Percentiles rank a stretch among this genome's conserved stretches.
phyloP scores from a whole-genome alignment of 495 filamentous ascomycete genomes.

The Aspergillus baeticus region DNA sequence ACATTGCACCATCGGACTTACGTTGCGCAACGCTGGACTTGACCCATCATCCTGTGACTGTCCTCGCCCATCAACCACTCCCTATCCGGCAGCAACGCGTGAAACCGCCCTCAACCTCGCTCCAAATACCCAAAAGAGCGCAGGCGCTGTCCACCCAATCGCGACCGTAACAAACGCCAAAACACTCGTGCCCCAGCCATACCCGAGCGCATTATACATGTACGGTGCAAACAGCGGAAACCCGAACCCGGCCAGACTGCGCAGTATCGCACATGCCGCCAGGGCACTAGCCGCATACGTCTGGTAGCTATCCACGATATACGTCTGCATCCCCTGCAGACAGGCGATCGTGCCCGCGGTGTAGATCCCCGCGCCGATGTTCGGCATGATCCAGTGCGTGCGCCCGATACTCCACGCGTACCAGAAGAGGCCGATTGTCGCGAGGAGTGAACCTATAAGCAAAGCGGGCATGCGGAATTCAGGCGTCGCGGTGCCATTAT shows the following conservation, averaged over 20 bases:
- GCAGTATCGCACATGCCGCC: conserved; percentile 63
- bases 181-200: conserved; percentile 63
- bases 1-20: no score
- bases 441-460: conserved; percentile 52
- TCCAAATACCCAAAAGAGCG: conserved; percentile 61
- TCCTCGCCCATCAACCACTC: no score
- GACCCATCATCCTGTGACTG: no score
- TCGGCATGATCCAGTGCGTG: conserved; percentile 69
- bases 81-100: conserved; percentile 60
- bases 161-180: conserved; percentile 53
- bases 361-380: conserved; percentile 67
- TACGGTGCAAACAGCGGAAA: conserved; percentile 75
- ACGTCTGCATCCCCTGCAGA: conserved; percentile 72
- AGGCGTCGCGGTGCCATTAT: conserved; percentile 55
- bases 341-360: conserved; percentile 57
- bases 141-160: conserved; percentile 59
- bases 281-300: conserved; percentile 72
- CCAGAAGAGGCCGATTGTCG: conserved; percentile 64
- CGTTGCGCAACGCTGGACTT: no score
- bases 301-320: conserved; percentile 73
- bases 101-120: conserved; percentile 57
- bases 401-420: conserved; percentile 72
- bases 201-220: conserved; percentile 55
- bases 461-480: conserved; percentile 73
- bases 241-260: conserved; percentile 69